Evolutionary conservation across 2,329 filamentous ascomycete genomes (phyloP).

Genomic region (Fusarium scirpi): DNA sequence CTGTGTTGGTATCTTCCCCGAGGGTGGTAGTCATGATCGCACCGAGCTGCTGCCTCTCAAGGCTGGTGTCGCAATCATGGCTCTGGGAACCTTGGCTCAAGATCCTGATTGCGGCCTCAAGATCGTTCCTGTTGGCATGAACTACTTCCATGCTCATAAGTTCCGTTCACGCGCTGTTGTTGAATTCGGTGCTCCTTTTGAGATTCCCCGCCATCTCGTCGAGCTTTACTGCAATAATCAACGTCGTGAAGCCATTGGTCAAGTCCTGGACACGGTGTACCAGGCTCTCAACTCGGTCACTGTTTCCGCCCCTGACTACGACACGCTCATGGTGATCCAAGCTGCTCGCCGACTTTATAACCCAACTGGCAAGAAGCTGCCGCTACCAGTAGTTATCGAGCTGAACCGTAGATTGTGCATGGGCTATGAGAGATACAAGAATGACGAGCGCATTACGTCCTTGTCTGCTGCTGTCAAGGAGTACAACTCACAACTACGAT

Average conservation of each 20-base stretch:
- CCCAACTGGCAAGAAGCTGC: slow-evolving; percentile 91
- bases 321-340: slow-evolving; percentile 97
- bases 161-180: slow-evolving; percentile 96
- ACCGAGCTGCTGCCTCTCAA: slow-evolving; percentile 92
- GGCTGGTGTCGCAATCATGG: slow-evolving; percentile 98
- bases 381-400: slow-evolving; percentile 91
- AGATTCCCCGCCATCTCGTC: slow-evolving; percentile 84
- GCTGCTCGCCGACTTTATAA: slow-evolving; percentile 94
- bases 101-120: slow-evolving; percentile 89
- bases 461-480: slow-evolving; percentile 80
- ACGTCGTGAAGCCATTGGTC: slow-evolving; percentile 86
- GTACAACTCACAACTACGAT: slow-evolving; percentile 88
- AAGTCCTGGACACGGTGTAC: slow-evolving; percentile 87
- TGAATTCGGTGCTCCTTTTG: slow-evolving; percentile 91
- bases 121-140: slow-evolving; percentile 98
- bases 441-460: slow-evolving; percentile 83
- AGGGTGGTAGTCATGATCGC: slow-evolving; percentile 95
- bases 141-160: slow-evolving; percentile 99
- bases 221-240: slow-evolving; percentile 86
- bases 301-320: slow-evolving; percentile 92
- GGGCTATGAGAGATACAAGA: slow-evolving; percentile 92
- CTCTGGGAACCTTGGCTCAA: slow-evolving; percentile 86
- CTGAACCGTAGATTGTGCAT: slow-evolving; percentile 91
- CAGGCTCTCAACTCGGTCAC: slow-evolving; percentile 88
- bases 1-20: slow-evolving; percentile 96